Evolutionary conservation across 106 monocot genomes (phyloP).

Genomic region (Acorus gramineus): DNA sequence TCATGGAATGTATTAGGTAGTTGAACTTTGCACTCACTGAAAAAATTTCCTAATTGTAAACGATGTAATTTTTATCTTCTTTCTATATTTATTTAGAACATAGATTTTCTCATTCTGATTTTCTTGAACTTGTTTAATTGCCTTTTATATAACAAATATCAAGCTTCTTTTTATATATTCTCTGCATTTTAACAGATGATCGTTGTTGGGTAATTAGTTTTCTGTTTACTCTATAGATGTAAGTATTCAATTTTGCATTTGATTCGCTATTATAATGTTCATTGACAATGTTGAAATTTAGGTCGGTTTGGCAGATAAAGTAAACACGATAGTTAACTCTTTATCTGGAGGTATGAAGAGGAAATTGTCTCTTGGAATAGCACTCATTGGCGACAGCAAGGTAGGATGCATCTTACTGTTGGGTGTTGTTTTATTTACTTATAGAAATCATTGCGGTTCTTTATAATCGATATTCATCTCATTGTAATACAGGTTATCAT

Average conservation of each 20-base stretch:
- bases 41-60: too few relatives aligned
- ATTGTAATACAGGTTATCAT: slow-evolving; percentile 54
- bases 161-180: too few relatives aligned
- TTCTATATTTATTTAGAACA: too few relatives aligned
- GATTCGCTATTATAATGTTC: not conserved
- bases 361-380: slow-evolving; percentile 80
- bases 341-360: slow-evolving; percentile 95
- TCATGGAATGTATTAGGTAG: too few relatives aligned
- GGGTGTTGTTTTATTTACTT: not conserved
- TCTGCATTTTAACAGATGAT: too few relatives aligned
- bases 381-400: slow-evolving; percentile 92
- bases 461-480: not conserved
- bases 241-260: not conserved
- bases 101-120: too few relatives aligned
- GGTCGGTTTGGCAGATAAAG: slow-evolving; percentile 74
- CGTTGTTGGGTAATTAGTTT: too few relatives aligned
- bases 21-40: too few relatives aligned
- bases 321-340: slow-evolving; percentile 44
- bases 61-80: too few relatives aligned
- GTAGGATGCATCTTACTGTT: slow-evolving; percentile 12
- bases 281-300: slow-evolving; percentile 10
- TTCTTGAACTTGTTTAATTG: too few relatives aligned
- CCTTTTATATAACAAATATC: too few relatives aligned
- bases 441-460: not conserved
- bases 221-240: too few relatives aligned